phyloP scores from a whole-genome alignment of 139 green algal genomes.

The Raphidocelis subcapitata region DNA sequence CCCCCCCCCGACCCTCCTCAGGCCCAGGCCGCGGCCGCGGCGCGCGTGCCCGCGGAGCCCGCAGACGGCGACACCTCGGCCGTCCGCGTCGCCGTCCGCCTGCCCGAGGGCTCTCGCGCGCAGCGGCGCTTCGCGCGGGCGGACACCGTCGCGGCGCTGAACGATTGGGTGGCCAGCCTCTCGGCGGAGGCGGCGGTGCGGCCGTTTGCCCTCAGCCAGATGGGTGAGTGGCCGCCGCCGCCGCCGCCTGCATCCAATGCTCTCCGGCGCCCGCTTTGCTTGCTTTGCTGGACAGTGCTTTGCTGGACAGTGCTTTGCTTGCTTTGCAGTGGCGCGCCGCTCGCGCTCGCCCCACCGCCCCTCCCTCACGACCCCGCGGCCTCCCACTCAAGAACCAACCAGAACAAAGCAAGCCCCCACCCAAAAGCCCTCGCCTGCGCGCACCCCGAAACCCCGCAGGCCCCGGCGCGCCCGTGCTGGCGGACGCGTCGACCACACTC shows the following conservation, averaged over 20 bases:
- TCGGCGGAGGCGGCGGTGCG: conserved; percentile 6
- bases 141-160: conserved; percentile 37
- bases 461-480: conserved; percentile 18
- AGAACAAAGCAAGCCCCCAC: neutral
- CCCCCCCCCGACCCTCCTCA: too few species aligned
- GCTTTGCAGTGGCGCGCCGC: too few species aligned
- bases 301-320: neutral
- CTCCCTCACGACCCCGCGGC: too few species aligned
- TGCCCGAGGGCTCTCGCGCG: conserved; percentile 60
- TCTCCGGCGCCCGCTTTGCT: too few species aligned
- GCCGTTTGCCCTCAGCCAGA: neutral
- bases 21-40: conserved; percentile 33
- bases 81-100: conserved; percentile 50
- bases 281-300: too few species aligned
- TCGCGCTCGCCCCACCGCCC: too few species aligned
- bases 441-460: neutral
- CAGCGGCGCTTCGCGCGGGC: conserved; percentile 60
- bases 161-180: conserved; percentile 24
- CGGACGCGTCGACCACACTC: conserved; percentile 21
- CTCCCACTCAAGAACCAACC: too few species aligned
- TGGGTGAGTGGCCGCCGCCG: neutral
- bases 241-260: neutral
- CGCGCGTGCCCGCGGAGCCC: conserved; percentile 54
- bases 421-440: neutral
- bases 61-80: conserved; percentile 33